phyloP scores from a whole-genome alignment of 1,284 basidiomycete genomes.

The Ceratobasidium sp. region DNA sequence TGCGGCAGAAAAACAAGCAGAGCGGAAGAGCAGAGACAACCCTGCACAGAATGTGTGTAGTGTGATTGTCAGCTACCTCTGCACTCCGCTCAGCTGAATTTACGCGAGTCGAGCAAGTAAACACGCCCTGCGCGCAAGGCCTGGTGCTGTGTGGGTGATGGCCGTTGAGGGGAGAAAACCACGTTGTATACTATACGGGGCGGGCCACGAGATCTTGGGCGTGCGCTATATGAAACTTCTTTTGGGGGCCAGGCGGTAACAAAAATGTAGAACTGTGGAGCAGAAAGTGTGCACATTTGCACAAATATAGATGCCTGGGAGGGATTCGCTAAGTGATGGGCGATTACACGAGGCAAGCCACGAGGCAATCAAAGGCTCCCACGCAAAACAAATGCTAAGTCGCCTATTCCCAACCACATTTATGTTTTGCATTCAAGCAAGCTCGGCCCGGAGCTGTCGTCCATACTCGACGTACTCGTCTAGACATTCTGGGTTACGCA shows the following conservation, averaged over 20 bases:
- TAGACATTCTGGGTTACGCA: conserved; percentile 82
- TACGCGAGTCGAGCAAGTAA: conserved; percentile 26
- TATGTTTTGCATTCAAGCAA: conserved; percentile 49
- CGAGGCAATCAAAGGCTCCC: conserved; percentile 38
- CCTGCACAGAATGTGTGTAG: conserved; percentile 1
- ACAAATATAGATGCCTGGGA: conserved; percentile 11
- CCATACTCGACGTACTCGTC: conserved; percentile 73
- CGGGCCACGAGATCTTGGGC: conserved; percentile 44
- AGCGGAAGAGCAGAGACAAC: conserved; percentile 30
- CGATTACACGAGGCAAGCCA: conserved; percentile 40
- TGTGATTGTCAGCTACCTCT: conserved; percentile 24
- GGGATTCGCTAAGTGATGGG: conserved; percentile 26
- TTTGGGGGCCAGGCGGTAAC: conserved; percentile 13
- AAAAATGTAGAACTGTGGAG: conserved; percentile 31
- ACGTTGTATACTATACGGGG: conserved; percentile 27
- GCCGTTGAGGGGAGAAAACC: conserved; percentile 45
- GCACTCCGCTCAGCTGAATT: conserved; percentile 37
- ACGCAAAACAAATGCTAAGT: conserved; percentile 24
- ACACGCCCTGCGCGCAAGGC: conserved; percentile 43
- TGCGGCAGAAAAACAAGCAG: conserved; percentile 16
- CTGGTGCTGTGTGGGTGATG: conserved; percentile 37
- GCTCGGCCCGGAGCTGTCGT: conserved; percentile 61
- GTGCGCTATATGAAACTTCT: conserved; percentile 41
- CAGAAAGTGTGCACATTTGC: conserved; percentile 25
- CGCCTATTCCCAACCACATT: conserved; percentile 5